Conservation (phyloP, 2,329 filamentous ascomycete genomes). For the Xylariaceae sp. region DNA sequence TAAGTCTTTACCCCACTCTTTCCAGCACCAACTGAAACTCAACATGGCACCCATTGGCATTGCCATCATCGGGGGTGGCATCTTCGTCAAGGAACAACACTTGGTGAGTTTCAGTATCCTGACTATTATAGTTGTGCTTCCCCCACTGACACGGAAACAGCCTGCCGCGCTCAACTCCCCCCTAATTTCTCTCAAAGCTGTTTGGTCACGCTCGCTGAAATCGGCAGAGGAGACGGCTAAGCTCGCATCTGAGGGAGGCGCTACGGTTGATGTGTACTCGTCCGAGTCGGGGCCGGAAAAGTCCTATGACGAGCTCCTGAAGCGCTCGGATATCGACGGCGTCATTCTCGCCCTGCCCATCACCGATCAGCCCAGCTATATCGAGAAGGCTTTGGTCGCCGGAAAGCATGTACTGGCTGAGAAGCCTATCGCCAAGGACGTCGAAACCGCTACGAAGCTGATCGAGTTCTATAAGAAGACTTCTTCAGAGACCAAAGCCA, state of each 20-base stretch:
- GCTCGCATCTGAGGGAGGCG: constrained; percentile 23
- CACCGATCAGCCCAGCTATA: constrained; percentile 50
- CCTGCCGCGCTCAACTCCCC: constrained; percentile 46
- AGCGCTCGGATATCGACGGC: constrained; percentile 39
- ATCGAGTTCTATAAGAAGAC: constrained; percentile 33
- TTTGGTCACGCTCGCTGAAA: constrained; percentile 49
- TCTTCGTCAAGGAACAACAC: constrained; percentile 52
- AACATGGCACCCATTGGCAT: constrained; percentile 39
- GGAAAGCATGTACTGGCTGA: constrained; percentile 67
- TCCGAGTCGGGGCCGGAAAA: constrained; percentile 31
- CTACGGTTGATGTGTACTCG: constrained; percentile 27
- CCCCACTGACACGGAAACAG: constrained; percentile 17
- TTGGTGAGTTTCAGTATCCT: constrained; percentile 40
- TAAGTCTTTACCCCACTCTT: constrained; percentile 1
- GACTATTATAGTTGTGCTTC: too few species aligned
- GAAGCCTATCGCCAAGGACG: constrained; percentile 61
- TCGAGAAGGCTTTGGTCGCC: constrained; percentile 54
- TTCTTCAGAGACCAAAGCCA: constrained; percentile 30
- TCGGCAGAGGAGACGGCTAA: constrained; percentile 40
- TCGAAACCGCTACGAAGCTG: constrained; percentile 39
- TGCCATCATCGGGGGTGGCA: constrained; percentile 52
- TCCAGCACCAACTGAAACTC: not conserved
- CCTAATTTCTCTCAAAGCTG: constrained; percentile 44
- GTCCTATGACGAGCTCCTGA: constrained; percentile 39
- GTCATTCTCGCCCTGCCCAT: constrained; percentile 52